phyloP scores from a whole-genome alignment of 176 grass and related monocot species.

The Triticum turgidum region DNA sequence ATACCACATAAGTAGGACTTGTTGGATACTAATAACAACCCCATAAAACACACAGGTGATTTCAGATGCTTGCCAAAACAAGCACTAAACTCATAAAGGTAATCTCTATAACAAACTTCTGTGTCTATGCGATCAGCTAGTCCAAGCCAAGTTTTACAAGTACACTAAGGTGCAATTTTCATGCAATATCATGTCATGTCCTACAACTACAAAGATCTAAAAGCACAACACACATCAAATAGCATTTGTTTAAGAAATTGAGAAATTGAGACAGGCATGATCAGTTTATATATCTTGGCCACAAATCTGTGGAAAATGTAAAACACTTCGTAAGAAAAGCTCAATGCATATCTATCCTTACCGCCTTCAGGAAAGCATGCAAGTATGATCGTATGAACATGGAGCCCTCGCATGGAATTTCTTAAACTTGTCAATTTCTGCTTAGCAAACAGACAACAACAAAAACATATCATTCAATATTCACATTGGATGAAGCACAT shows the following conservation, averaged over 20 bases:
- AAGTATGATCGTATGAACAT: slow-evolving; percentile 36
- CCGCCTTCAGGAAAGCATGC: slow-evolving; percentile 51
- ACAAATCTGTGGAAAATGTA: slow-evolving; percentile 16
- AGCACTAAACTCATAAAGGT: not conserved
- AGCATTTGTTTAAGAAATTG: not conserved
- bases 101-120: not conserved
- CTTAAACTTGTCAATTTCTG: slow-evolving; percentile 69
- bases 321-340: slow-evolving; percentile 32
- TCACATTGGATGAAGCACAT: slow-evolving; percentile 22
- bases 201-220: not conserved
- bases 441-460: slow-evolving; percentile 65
- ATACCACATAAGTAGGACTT: not conserved
- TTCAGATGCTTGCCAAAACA: not conserved
- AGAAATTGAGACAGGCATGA: not conserved
- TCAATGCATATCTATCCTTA: slow-evolving; percentile 42
- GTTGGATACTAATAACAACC: not conserved
- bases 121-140: not conserved
- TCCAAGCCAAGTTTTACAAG: not conserved
- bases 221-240: not conserved
- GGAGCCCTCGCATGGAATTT: slow-evolving; percentile 43
- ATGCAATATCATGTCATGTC: not conserved
- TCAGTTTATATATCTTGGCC: not conserved
- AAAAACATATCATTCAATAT: slow-evolving; percentile 46
- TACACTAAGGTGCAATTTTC: not conserved
- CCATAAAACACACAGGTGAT: not conserved